Conservation (phyloP, 2,329 filamentous ascomycete species). For the Aspergillus novofumigatus region DNA sequence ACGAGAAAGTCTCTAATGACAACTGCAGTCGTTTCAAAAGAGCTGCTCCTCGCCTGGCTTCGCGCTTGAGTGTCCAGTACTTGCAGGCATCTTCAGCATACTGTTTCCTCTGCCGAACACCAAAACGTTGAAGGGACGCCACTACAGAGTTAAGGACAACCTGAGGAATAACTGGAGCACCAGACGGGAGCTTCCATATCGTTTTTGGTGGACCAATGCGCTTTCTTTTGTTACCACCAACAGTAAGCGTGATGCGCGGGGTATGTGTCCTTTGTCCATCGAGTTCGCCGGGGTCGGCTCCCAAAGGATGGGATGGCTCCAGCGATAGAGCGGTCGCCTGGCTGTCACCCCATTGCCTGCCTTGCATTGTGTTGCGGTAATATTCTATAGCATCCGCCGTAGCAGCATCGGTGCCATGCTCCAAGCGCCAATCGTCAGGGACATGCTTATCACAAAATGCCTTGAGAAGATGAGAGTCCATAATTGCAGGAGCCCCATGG, state of each 20-base stretch:
- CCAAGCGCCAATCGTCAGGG: constrained; percentile 78
- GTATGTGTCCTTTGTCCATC: constrained; percentile 34
- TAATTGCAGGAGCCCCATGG: constrained; percentile 70
- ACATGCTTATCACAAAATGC: constrained; percentile 96
- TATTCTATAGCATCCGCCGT: constrained; percentile 80
- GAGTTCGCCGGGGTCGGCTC: constrained; percentile 47
- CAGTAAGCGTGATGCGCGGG: constrained; percentile 52
- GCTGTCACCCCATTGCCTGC: constrained; percentile 86
- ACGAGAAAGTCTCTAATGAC: constrained; percentile 93
- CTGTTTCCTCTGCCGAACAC: constrained; percentile 81
- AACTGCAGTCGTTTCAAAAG: constrained; percentile 88
- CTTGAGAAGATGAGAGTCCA: constrained; percentile 80
- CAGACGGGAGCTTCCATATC: constrained; percentile 88
- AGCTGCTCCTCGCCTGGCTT: constrained; percentile 84
- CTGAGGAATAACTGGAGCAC: constrained; percentile 88
- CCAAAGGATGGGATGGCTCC: constrained; percentile 65
- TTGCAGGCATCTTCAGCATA: constrained; percentile 90
- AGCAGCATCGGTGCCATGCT: constrained; percentile 76
- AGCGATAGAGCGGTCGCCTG: constrained; percentile 77
- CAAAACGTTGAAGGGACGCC: constrained; percentile 75
- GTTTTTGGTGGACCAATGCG: constrained; percentile 55
- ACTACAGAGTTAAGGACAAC: constrained; percentile 84
- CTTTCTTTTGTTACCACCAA: constrained; percentile 57
- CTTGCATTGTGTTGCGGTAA: constrained; percentile 85
- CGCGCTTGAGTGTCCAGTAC: constrained; percentile 96